Evolutionary conservation across 768 basidiomycete genomes (phyloP), one percentile per base, ranked within the genome.

Genomic region (Rhodotorula kratochvilovae): DNA sequence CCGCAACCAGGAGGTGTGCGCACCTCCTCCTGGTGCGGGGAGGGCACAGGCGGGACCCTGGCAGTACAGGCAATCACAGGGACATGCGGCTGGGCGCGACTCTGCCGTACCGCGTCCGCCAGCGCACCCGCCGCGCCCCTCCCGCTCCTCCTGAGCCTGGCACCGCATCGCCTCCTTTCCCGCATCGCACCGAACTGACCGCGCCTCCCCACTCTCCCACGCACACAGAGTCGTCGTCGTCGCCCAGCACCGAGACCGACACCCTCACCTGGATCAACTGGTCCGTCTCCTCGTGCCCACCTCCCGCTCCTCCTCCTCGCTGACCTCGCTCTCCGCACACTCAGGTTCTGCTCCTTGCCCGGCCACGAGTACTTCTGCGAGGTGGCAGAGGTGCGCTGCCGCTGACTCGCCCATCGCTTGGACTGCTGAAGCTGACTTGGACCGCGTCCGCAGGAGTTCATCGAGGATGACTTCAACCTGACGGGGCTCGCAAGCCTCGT

Each of bases 381-480:
- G 59, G 77, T 78, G 31, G 68, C 75, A 56, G 78, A 77, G 56
- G 56, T 58, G 39, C 35, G 56, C 48, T 23, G 23, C 48, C 23
- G 10, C 50, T 61, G 45, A 11, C 59, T 21, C 31, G 23, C 25
- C 19, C 29, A n/a, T n/a, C n/a, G n/a, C n/a, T n/a, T n/a, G n/a
- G n/a, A n/a, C n/a, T n/a, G n/a, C n/a, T n/a, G n/a, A n/a, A n/a
- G 31, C 54, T 35, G 19, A 35, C 31, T 21, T 31, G n/a, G 15
- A 13, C 27, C 33, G 3, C 46, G 13, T 4, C 16, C 7, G 11
- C 33, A 58, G 80, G 96, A 99, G 80, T 99, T 98, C 81, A 98
- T 99, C 80, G 92, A 98, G 80, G 96, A 99, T 82, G 92, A 98
- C 79, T 99, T 99, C 84, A 99, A 99, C 82, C 84, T 99, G 50